Percentiles rank a stretch among this genome's conserved stretches.
Evolutionary conservation across 139 green algal genomes (phyloP).

Genomic region (Yamagishiella unicocca): DNA sequence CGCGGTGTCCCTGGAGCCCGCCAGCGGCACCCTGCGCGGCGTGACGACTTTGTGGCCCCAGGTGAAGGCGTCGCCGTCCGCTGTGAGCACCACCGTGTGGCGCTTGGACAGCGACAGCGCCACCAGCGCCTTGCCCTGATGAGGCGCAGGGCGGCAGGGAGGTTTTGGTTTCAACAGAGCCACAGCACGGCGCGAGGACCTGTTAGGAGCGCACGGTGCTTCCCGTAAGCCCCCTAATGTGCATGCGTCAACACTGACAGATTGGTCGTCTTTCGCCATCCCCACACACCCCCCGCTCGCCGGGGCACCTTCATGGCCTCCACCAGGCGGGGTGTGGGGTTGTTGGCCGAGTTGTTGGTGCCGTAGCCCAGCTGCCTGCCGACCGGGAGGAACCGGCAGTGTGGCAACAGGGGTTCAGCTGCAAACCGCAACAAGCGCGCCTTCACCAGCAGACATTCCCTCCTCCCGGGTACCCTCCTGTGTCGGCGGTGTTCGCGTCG

Average conservation of each 20-base stretch:
- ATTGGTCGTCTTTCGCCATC: not conserved
- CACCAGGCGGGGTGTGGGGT: conserved; percentile 80
- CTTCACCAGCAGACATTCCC: too few relatives aligned
- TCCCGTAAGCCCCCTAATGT: too few relatives aligned
- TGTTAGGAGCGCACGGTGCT: too few relatives aligned
- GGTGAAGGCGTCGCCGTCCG: conserved; percentile 84
- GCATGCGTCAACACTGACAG: too few relatives aligned
- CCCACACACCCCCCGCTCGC: not conserved
- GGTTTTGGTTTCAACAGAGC: too few relatives aligned
- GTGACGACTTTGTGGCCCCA: conserved; percentile 89
- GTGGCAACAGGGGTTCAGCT: too few relatives aligned
- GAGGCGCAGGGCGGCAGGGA: not conserved
- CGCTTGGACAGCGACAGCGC: conserved; percentile 87
- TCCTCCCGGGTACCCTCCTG: too few relatives aligned
- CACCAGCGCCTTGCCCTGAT: conserved; percentile 73
- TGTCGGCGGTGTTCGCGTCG: too few relatives aligned
- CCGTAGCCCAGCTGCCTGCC: conserved; percentile 88
- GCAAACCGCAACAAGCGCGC: too few relatives aligned
- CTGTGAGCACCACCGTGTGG: conserved; percentile 87
- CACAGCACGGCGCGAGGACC: too few relatives aligned
- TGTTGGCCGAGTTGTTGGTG: conserved; percentile 78
- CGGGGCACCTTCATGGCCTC: conserved; percentile 79
- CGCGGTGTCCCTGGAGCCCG: conserved; percentile 58
- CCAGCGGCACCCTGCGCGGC: conserved; percentile 63
- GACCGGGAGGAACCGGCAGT: too few relatives aligned